Evolutionary conservation across 2,329 filamentous ascomycete species (phyloP).

Genomic region (Zymoseptoria pseudotritici): DNA sequence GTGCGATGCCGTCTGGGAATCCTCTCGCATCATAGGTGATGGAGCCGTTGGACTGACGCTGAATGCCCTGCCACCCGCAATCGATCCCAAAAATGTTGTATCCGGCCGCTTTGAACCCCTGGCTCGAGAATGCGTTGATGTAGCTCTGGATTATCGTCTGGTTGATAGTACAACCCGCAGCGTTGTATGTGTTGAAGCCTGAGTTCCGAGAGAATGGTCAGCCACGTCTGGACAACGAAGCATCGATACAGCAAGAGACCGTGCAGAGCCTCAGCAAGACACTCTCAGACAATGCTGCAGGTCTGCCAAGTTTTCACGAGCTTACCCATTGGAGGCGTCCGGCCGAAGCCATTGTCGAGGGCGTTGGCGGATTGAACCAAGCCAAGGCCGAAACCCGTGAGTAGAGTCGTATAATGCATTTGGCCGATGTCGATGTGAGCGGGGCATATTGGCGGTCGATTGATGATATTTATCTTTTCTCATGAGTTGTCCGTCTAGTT

Average conservation of each 20-base stretch:
- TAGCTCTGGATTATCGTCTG: conserved; percentile 13
- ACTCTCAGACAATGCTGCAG: neutral
- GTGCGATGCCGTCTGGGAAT: conserved; percentile 46
- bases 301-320: neutral
- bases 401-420: neutral
- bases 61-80: conserved; percentile 48
- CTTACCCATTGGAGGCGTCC: conserved; percentile 14
- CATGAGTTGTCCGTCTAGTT: neutral
- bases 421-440: neutral
- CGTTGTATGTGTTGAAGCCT: conserved; percentile 24
- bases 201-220: too few species aligned
- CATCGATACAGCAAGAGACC: conserved; percentile 1
- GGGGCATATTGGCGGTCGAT: neutral
- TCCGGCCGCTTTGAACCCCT: conserved; percentile 29
- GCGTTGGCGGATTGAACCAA: conserved; percentile 1
- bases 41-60: conserved; percentile 36
- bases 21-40: conserved; percentile 44
- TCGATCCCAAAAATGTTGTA: conserved; percentile 52
- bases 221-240: conserved; percentile 8
- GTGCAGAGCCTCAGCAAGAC: neutral
- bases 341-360: conserved; percentile 23
- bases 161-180: conserved; percentile 18
- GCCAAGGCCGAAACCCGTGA: neutral
- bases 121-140: conserved; percentile 14
- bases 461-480: neutral